Evolutionary conservation across 306 rosid genomes (phyloP), one percentile per base, ranked within the genome.

Genomic region (Rosa persica): DNA sequence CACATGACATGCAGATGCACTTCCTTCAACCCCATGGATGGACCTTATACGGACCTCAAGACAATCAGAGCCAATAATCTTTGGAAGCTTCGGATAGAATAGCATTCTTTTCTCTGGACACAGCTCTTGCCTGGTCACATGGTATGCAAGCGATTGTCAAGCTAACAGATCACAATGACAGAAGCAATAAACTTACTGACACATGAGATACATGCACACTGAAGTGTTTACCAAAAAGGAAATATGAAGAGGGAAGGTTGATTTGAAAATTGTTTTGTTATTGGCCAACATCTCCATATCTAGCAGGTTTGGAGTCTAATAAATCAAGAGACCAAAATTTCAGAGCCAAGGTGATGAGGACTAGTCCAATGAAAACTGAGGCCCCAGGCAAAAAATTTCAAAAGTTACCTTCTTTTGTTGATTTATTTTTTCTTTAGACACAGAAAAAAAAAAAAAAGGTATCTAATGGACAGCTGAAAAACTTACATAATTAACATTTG

Each of bases 71-170:
- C 96, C 98, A 73, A 91, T 90, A 80, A 93, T 85, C 83, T 89
- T 93, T 16, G 97, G 98, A 58, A 93, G 97, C 74, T 83, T 90
- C 36, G 96, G 98, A 74, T 93, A 93, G 87, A 91, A 93, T 52
- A 93, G 83, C 97, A 91, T 93, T 82, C 97, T 91, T 83, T 93
- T 93, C 90, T 93, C 97, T n/a, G 98, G 97, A 80, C 96, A 89
- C 39, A 93, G 90, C 84, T 93, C 98, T 67, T 82, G 97, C 89
- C 97, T 93, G 79, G 51, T 66, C 71, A 70, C 75, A 83, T 62
- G 68, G 38, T 30, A 81, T 68, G 71, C 77, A 78, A 76, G 67
- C 46, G 74, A 73, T 39, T 74, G 23, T 74, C 78, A 74, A 13
- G 42, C 23, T 44, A 80, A 36, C 44, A 9, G 1, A 36, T 44